Evolutionary conservation across 306 rosid genomes (phyloP), one percentile per base, ranked within the genome.

Genomic region (Malus asiatica): DNA sequence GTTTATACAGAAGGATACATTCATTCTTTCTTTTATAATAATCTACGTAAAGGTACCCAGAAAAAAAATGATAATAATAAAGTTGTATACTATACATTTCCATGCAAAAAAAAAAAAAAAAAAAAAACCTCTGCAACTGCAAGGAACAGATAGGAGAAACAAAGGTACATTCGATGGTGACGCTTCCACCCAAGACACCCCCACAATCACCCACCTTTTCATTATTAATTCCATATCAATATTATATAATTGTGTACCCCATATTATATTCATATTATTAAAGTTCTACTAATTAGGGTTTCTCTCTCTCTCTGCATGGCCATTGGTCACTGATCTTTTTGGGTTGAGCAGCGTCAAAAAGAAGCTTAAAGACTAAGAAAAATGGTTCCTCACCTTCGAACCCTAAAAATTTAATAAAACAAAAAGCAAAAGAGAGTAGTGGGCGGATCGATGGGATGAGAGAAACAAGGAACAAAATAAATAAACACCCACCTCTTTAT

Each of bases 101-200:
- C 88, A 78, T 78, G 76, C 77, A 73, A 79, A 83, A 77, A 79
- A 20, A 67, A 77, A 79, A 27, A 67, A 70, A 68, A 74, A 68
- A 25, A 25, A 25, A 25, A 25, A 25, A 25, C 25, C 75, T 71
- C 81, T 78, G 81, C 52, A 46, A 35, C 81, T 77, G 81, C 52
- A 46, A 35, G 84, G 77, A 84, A 57, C 76, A 65, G 81, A 85
- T 82, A 53, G 58, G 79, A 82, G 88, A 88, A 82, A 84, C 85
- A 87, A 87, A 83, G 93, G 86, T 78, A 77, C 86, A 70, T 81
- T 68, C 87, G 97, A 92, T 77, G 71, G 91, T 71, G 96, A 92
- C 88, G 71, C 90, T 84, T 88, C 96, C 96, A 92, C 90, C 93
- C 82, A 84, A 66, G 84, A 60, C 83, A 80, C 90, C 91, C 80